Base-by-base conservation (phyloP, 495 filamentous ascomycete genomes). In the Aspergillus nidulans region DNA sequence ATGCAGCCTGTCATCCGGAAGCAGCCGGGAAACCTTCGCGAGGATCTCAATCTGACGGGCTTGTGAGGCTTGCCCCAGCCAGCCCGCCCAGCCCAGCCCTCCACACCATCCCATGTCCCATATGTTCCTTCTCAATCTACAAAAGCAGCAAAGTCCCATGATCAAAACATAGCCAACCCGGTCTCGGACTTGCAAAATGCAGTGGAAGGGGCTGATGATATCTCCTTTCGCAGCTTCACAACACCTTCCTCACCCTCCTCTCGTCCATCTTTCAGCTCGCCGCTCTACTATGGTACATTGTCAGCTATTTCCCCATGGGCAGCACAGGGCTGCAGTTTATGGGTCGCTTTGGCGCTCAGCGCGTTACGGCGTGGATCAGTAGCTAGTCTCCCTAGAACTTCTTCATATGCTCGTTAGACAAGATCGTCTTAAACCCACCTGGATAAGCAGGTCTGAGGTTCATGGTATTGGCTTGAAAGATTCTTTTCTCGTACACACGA, bases 241-340 rank as follows among this genome's bases (percentile, higher is more conserved):
- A 72, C 62, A 88, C 87, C 24, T 62, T 92, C 61, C 84, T 97
- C 55, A 96, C 94, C 24, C 74, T 97, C 28, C 70, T 97, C 58
- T 86, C 90, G 20, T 84, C 88, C 45, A 78, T 97, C 58, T 74
- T 89, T 63, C 94, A 98, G 67, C 73, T 97, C 47, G 85, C 82
- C 48, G 85, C 86, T 47, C 77, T 97, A 42, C 54, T 91, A 24
- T 98, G 94, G 92, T 97, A 97, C 72, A 77, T 96, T 9, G 86
- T 98, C 71, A 94, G 88, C 73, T 98, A 98, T 75, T 98, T 98
- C 68, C 94, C 94, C 2, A 95, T 97, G 91, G 94, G 94, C 21
- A 89, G 87, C 46, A 90, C 84, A 46, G 90, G 92, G 18, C 72
- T 97, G 57, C 85, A 92, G 59, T 87, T 95, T 60, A 91, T 90